Evolutionary conservation across 73 alveolate species (phyloP).

Genomic region (Paramecium bursaria): DNA sequence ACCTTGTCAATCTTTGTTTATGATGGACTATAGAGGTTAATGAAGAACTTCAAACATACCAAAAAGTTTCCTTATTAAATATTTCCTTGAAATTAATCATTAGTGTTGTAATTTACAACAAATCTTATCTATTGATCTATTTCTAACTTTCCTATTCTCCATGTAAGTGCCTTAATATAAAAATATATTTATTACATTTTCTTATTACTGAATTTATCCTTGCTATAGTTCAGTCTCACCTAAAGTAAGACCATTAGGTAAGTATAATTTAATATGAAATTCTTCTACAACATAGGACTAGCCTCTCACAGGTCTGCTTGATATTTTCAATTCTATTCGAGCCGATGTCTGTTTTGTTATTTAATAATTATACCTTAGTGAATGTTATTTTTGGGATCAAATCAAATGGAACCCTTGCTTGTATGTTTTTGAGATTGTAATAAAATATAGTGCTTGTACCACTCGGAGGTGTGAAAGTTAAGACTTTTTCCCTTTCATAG

Average conservation of each 20-base stretch:
- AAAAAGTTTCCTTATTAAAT: slow-evolving; percentile 58
- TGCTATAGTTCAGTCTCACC: slow-evolving; percentile 53
- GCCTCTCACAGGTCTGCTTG: slow-evolving; percentile 67
- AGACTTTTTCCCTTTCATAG: slow-evolving; percentile 60
- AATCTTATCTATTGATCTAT: slow-evolving; percentile 55
- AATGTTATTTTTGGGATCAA: slow-evolving; percentile 60
- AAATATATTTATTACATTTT: slow-evolving; percentile 40
- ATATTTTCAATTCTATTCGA: slow-evolving; percentile 33
- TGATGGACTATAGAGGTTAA: slow-evolving; percentile 50
- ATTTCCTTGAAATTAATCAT: slow-evolving; percentile 9
- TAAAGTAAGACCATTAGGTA: slow-evolving; percentile 50
- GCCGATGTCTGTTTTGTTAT: neutral
- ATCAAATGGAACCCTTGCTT: slow-evolving; percentile 60
- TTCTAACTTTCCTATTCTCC: slow-evolving; percentile 68
- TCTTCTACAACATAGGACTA: slow-evolving; percentile 61
- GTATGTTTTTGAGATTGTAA: slow-evolving; percentile 50
- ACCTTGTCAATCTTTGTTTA: slow-evolving; percentile 67
- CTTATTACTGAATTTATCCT: slow-evolving; percentile 41
- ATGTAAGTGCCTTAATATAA: slow-evolving; percentile 50
- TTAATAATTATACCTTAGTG: neutral
- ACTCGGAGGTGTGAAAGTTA: slow-evolving; percentile 63
- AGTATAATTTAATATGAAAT: slow-evolving; percentile 39
- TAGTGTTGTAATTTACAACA: slow-evolving; percentile 7
- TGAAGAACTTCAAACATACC: slow-evolving; percentile 50
- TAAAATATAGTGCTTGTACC: slow-evolving; percentile 56